These are phyloP conservation scores for Didymella pomorum DNA, from an alignment of 2,329 filamentous ascomycete species.

Conservation along the genomic window DNA sequence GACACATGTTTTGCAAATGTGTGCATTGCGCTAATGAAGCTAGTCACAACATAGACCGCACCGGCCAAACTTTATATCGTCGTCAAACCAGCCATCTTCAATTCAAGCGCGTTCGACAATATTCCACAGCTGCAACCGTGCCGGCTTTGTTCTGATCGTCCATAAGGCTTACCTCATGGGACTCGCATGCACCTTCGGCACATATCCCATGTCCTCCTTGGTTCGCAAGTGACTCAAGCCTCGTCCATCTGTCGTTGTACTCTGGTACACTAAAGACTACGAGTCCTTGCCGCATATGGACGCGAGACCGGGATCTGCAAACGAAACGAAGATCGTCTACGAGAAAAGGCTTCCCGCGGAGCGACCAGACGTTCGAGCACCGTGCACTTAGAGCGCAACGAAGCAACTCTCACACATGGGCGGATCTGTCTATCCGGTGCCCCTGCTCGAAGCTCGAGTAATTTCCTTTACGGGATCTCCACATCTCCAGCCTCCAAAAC, in stretches of 20 bases:
- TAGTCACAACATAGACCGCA: slow-evolving; percentile 20
- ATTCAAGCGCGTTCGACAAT: slow-evolving; percentile 3
- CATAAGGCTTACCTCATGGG: background rate
- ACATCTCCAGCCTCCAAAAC: slow-evolving; percentile 1
- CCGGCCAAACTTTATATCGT: slow-evolving; percentile 26
- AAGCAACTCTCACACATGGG: background rate
- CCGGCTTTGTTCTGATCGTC: slow-evolving; percentile 11
- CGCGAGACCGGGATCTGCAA: slow-evolving; percentile 10
- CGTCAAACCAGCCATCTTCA: slow-evolving; percentile 25
- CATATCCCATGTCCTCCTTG: background rate
- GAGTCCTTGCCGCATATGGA: slow-evolving; percentile 2
- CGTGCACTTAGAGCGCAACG: background rate
- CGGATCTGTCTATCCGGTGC: slow-evolving; percentile 1
- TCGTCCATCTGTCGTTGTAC: background rate
- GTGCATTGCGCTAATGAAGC: slow-evolving; percentile 23
- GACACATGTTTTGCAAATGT: slow-evolving; percentile 10
- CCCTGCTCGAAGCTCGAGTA: background rate
- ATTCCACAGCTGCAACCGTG: slow-evolving; percentile 32
- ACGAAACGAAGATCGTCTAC: slow-evolving; percentile 2
- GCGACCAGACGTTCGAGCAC: background rate
- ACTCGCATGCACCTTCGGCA: background rate
- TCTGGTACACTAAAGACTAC: slow-evolving; percentile 9
- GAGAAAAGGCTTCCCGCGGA: slow-evolving; percentile 3
- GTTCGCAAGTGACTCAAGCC: slow-evolving; percentile 4
- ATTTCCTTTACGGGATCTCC: slow-evolving; percentile 10